A percentile compares a stretch with the other conserved stretches of the same genome.
Evolutionary conservation across 2,329 filamentous ascomycete species (phyloP).

Genomic region (Aspergillus carbonarius): DNA sequence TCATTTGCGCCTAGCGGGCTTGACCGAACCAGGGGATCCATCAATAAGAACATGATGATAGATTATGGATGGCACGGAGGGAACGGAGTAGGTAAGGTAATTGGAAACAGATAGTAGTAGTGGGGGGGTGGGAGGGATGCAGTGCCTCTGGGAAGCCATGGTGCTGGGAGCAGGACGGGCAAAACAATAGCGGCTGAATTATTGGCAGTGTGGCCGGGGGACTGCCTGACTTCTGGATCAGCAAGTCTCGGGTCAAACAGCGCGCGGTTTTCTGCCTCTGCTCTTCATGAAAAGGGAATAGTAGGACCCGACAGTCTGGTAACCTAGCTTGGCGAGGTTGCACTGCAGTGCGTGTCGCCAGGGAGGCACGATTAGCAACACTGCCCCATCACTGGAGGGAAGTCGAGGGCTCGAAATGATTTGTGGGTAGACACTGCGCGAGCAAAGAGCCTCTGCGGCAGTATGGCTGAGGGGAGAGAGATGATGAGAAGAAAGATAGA

Average conservation of each 20-base stretch:
- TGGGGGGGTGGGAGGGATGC: constrained; percentile 2
- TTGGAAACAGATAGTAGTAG: neutral
- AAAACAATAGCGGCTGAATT: constrained; percentile 11
- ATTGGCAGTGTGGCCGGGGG: constrained; percentile 7
- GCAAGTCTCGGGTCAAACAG: constrained; percentile 13
- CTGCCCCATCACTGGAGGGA: constrained; percentile 22
- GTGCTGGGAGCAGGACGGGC: constrained; percentile 4
- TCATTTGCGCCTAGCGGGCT: neutral
- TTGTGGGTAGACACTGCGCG: neutral
- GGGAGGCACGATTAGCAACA: constrained; percentile 26
- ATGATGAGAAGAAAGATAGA: neutral
- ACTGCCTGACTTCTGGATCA: constrained; percentile 17
- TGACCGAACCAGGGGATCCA: neutral
- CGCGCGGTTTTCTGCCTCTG: constrained; percentile 17
- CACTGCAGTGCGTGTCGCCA: constrained; percentile 36
- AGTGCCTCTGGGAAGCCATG: neutral
- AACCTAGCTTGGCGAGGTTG: constrained; percentile 32
- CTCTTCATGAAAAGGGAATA: constrained; percentile 25
- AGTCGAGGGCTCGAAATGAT: neutral
- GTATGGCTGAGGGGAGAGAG: neutral
- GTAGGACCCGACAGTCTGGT: constrained; percentile 35
- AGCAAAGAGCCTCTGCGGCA: neutral
- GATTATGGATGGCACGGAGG: neutral
- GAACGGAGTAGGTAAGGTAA: neutral
- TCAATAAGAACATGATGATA: neutral